Evolutionary conservation across 768 basidiomycete species (phyloP).

Genomic region (Atractiella rhizophila): DNA sequence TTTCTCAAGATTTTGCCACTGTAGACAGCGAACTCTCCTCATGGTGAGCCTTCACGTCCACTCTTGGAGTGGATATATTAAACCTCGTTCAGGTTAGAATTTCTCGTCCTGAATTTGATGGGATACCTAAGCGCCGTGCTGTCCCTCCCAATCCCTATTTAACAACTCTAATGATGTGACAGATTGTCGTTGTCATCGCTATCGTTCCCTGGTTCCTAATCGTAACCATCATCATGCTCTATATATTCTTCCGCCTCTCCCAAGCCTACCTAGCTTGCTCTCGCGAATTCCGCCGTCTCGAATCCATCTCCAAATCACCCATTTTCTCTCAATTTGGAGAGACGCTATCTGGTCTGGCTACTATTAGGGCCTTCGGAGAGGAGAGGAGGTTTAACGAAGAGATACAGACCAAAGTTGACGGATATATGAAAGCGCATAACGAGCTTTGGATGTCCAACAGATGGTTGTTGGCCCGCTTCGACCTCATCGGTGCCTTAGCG

Average conservation of each 20-base stretch:
- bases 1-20: constrained; percentile 1
- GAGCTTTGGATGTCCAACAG: constrained; percentile 21
- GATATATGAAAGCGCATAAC: no score
- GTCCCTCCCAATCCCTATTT: not conserved
- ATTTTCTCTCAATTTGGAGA: constrained; percentile 24
- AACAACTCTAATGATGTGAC: no score
- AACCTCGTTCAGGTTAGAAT: not conserved
- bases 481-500: constrained; percentile 32
- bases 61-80: not conserved
- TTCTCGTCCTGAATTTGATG: no score
- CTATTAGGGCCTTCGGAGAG: constrained; percentile 25
- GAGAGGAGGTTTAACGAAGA: constrained; percentile 22
- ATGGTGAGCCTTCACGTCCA: no score
- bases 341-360: constrained; percentile 22
- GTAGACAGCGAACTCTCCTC: constrained; percentile 9
- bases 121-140: constrained; percentile 5
- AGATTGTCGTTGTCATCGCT: constrained; percentile 1
- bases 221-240: constrained; percentile 45
- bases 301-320: constrained; percentile 21
- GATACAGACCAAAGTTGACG: no score
- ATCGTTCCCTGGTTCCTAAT: constrained; percentile 4
- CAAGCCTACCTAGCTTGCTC: constrained; percentile 38
- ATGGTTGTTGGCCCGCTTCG: constrained; percentile 11
- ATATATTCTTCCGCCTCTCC: constrained; percentile 33
- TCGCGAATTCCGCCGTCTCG: constrained; percentile 32